Base-by-base conservation (phyloP, 164 flowering plant genomes). In the Vitis amurensis region DNA sequence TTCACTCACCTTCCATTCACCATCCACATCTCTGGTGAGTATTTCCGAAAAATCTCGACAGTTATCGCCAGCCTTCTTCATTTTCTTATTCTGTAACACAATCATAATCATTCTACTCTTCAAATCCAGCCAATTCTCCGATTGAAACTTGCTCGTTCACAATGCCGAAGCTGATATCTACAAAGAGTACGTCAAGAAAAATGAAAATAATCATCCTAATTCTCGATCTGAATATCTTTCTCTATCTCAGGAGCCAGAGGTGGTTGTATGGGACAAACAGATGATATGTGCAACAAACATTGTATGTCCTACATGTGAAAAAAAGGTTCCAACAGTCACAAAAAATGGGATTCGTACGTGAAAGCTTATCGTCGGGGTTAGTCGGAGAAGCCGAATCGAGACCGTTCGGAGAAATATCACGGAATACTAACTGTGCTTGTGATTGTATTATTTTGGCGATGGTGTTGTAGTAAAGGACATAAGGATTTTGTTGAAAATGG, bases 401-500 rank as follows among this genome's bases (percentile, higher is more conserved):
- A 67, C 13, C 5, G 47, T 1, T 11, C 3, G 14, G 68, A 72
- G 60, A 59, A 72, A 23, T 50, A 51, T 1, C 15, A 13, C n/a
- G 75, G 31, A 12, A 30, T 74, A 53, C 31, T 78, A 27, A 1
- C 76, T 2, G 8, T 67, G 8, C 59, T 77, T 49, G 1, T 73
- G 56, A 8, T 67, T 10, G 13, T 83, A 14, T 66, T 85, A 11
- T 13, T 79, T 50, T 53, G 78, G 72, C 65, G 86, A 48, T 68
- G 75, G 14, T 76, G 65, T 53, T 63, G 67, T 15, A 15, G 1
- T 10, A 73, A 53, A 60, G 50, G 27, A 4, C 65, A 47, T 13
- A 52, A 30, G n/a, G 23, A 47, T 30, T 19, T 10, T n/a, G 30
- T 16, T 3, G 73, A 95, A 66, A 79, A 87, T 47, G 99, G 99